Percentiles rank a stretch among this genome's conserved stretches.
phyloP scores from a whole-genome alignment of 345 rosid genomes.

The Eucalyptus cloeziana region DNA sequence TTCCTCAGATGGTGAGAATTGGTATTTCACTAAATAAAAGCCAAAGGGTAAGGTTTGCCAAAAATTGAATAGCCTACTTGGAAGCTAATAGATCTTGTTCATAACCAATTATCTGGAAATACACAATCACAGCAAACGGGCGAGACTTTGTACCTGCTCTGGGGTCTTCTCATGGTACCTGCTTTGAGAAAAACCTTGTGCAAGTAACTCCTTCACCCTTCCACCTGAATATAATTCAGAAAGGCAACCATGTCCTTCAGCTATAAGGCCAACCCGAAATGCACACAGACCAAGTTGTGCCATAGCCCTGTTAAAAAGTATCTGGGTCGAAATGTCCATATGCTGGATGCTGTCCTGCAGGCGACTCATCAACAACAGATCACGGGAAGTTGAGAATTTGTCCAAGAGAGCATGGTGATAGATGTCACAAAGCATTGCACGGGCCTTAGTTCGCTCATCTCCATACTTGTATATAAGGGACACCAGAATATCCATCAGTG shows the following conservation, averaged over 20 bases:
- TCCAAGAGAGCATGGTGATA: constrained; percentile 82
- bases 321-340: constrained; percentile 90
- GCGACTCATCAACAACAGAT: constrained; percentile 89
- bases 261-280: constrained; percentile 63
- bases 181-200: constrained; percentile 92
- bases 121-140: background rate
- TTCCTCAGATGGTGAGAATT: background rate
- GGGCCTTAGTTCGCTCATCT: constrained; percentile 96
- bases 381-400: constrained; percentile 68
- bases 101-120: background rate
- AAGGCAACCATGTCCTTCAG: constrained; percentile 84
- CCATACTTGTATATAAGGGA: constrained; percentile 83
- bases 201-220: constrained; percentile 88
- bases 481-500: constrained; percentile 79
- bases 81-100: background rate
- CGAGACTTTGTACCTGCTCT: constrained; percentile 49
- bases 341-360: constrained; percentile 81
- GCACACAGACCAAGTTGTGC: constrained; percentile 97
- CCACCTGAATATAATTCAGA: constrained; percentile 88
- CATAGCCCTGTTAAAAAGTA: constrained; percentile 92
- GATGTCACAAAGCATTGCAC: constrained; percentile 96
- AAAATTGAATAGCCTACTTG: background rate
- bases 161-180: constrained; percentile 96
- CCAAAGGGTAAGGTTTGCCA: background rate
- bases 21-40: background rate